These are phyloP conservation scores for Zygoascus ofunaensis DNA, from an alignment of 805 yeast genomes.

Conservation along the genomic window DNA sequence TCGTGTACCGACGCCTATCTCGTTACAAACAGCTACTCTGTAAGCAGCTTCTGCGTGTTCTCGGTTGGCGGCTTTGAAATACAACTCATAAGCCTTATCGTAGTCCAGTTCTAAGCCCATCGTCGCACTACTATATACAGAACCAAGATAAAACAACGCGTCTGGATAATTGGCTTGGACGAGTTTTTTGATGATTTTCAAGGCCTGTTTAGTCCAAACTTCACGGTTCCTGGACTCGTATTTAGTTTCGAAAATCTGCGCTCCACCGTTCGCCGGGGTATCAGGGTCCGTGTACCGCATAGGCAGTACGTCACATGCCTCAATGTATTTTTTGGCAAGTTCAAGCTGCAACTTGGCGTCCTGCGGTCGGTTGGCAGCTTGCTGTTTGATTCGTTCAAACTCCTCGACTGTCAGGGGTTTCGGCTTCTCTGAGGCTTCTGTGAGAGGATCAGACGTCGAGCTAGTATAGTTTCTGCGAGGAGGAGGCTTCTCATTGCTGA, in stretches of 20 bases:
- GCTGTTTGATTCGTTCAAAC: slow-evolving; percentile 23
- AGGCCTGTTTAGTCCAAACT: slow-evolving; percentile 47
- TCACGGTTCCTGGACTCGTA: slow-evolving; percentile 45
- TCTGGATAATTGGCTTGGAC: slow-evolving; percentile 39
- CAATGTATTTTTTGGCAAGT: slow-evolving; percentile 53
- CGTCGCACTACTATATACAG: slow-evolving; percentile 45
- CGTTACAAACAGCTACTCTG: slow-evolving; percentile 62
- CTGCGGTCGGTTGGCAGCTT: slow-evolving; percentile 26
- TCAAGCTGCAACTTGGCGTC: slow-evolving; percentile 47
- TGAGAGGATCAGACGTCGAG: neutral
- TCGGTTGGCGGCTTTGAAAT: slow-evolving; percentile 48
- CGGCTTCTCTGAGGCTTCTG: neutral
- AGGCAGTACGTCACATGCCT: slow-evolving; percentile 32
- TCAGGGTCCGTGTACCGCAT: slow-evolving; percentile 31
- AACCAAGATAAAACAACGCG: slow-evolving; percentile 52
- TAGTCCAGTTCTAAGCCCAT: slow-evolving; percentile 47
- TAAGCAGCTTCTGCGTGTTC: slow-evolving; percentile 55
- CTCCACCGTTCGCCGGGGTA: slow-evolving; percentile 32
- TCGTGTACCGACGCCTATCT: slow-evolving; percentile 50
- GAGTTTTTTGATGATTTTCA: slow-evolving; percentile 50
- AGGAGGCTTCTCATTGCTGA: slow-evolving; percentile 4
- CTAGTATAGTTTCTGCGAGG: neutral
- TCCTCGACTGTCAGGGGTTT: slow-evolving; percentile 21
- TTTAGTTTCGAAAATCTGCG: slow-evolving; percentile 32
- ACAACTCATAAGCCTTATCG: slow-evolving; percentile 51